Conservation (phyloP, 768 basidiomycete species). For the Mycena alexandri region DNA sequence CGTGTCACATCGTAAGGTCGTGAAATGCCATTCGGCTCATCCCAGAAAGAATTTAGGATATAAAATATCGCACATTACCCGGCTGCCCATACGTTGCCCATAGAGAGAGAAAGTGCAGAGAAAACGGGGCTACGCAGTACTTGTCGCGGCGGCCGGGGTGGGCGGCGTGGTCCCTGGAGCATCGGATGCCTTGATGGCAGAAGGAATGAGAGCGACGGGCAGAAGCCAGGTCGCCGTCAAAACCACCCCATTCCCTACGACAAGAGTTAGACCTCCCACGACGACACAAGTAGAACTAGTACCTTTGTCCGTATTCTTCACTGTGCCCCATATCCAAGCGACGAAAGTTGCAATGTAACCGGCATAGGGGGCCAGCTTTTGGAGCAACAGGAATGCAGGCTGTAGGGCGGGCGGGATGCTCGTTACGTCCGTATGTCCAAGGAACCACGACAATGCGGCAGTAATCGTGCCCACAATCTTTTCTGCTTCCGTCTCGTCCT, state of each 20-base stretch:
- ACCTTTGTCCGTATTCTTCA: constrained; percentile 63
- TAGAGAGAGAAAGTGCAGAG: too few relatives aligned
- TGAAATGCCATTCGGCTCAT: too few relatives aligned
- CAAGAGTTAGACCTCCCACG: background rate
- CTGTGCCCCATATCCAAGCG: constrained; percentile 67
- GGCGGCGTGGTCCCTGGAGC: background rate
- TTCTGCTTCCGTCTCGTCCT: constrained; percentile 62
- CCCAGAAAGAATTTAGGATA: too few relatives aligned
- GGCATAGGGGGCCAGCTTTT: constrained; percentile 61
- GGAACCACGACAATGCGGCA: constrained; percentile 64
- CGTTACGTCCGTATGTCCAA: constrained; percentile 56
- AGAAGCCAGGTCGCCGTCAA: constrained; percentile 72
- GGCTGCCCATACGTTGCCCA: too few relatives aligned
- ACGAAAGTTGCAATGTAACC: constrained; percentile 69
- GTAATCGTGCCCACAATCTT: constrained; percentile 69
- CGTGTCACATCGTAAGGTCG: too few relatives aligned
- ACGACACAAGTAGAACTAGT: background rate
- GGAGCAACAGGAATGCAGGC: constrained; percentile 57
- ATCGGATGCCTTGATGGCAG: constrained; percentile 24
- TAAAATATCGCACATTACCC: too few relatives aligned
- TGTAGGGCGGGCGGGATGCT: constrained; percentile 61
- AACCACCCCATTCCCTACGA: constrained; percentile 61
- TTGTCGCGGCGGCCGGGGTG: too few relatives aligned
- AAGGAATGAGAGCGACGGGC: constrained; percentile 66
- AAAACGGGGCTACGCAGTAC: too few relatives aligned